Evolutionary conservation across 805 yeast species (phyloP).

Genomic region (Candida rishiriensis): DNA sequence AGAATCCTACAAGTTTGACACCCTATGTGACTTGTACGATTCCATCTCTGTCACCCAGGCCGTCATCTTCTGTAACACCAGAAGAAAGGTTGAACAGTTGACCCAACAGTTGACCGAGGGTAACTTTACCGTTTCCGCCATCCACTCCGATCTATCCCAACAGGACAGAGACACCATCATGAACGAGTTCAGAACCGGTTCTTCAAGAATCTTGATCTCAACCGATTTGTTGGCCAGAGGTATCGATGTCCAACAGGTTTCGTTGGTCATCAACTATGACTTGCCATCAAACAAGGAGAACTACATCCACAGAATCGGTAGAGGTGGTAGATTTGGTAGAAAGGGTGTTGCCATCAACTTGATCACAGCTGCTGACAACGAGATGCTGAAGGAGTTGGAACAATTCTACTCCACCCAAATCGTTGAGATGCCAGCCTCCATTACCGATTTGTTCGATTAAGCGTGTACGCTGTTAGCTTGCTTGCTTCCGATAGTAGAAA

Average conservation of each 20-base stretch:
- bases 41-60: constrained; percentile 95
- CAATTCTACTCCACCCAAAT: constrained; percentile 70
- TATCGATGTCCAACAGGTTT: constrained; percentile 97
- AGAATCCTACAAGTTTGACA: constrained; percentile 93
- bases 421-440: constrained; percentile 74
- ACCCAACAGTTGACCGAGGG: constrained; percentile 72
- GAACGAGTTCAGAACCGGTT: constrained; percentile 93
- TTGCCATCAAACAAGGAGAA: constrained; percentile 90
- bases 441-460: constrained; percentile 43
- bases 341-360: constrained; percentile 97
- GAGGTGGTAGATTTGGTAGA: constrained; percentile 98
- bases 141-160: constrained; percentile 97
- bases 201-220: constrained; percentile 88
- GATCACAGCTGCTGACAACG: constrained; percentile 74
- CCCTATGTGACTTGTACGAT: constrained; percentile 91
- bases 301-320: constrained; percentile 95
- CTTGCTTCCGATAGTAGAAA: no score
- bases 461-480: no score
- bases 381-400: constrained; percentile 70
- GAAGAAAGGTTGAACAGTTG: constrained; percentile 90
- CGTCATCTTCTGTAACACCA: constrained; percentile 96
- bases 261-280: constrained; percentile 92
- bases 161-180: constrained; percentile 90
- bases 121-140: constrained; percentile 88
- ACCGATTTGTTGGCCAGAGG: constrained; percentile 99